Conservation (phyloP, 2,329 filamentous ascomycete species). For the Nothomitra cinnamomea region DNA sequence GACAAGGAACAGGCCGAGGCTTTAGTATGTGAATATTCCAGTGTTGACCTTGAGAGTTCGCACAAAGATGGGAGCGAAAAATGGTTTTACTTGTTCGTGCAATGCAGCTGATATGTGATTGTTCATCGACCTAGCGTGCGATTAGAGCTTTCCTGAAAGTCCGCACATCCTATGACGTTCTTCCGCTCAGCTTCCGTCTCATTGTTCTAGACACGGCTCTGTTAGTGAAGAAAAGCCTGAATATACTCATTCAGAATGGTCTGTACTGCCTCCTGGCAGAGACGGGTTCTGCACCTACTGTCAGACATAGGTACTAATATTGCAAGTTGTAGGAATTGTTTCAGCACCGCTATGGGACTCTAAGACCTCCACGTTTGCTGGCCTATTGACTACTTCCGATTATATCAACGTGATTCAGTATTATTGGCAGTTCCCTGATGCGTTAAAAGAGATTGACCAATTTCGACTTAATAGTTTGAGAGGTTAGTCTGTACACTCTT, state of each 20-base stretch:
- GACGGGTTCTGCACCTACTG: neutral
- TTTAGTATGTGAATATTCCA: slow-evolving; percentile 21
- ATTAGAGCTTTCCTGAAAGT: slow-evolving; percentile 94
- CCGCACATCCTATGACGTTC: slow-evolving; percentile 91
- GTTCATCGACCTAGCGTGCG: slow-evolving; percentile 43
- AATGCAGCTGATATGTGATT: neutral
- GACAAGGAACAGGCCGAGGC: slow-evolving; percentile 32
- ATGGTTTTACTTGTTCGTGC: neutral
- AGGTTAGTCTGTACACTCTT: slow-evolving; percentile 36
- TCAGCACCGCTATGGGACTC: slow-evolving; percentile 97
- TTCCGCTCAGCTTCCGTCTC: slow-evolving; percentile 87
- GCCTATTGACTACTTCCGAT: slow-evolving; percentile 85
- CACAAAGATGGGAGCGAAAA: neutral
- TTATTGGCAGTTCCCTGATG: slow-evolving; percentile 92
- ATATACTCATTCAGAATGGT: slow-evolving; percentile 94
- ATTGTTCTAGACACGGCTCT: slow-evolving; percentile 91
- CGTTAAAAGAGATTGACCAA: slow-evolving; percentile 77
- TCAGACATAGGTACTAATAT: neutral
- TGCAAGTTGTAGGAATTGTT: slow-evolving; percentile 57
- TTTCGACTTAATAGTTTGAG: slow-evolving; percentile 83
- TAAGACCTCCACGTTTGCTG: slow-evolving; percentile 78
- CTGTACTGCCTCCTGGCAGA: slow-evolving; percentile 14
- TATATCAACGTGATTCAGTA: slow-evolving; percentile 99
- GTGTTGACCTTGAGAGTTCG: too few species aligned
- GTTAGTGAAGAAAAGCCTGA: slow-evolving; percentile 91